Conservation (phyloP, 306 rosid species). For the barrel medic (Medicago truncatula) region DNA sequence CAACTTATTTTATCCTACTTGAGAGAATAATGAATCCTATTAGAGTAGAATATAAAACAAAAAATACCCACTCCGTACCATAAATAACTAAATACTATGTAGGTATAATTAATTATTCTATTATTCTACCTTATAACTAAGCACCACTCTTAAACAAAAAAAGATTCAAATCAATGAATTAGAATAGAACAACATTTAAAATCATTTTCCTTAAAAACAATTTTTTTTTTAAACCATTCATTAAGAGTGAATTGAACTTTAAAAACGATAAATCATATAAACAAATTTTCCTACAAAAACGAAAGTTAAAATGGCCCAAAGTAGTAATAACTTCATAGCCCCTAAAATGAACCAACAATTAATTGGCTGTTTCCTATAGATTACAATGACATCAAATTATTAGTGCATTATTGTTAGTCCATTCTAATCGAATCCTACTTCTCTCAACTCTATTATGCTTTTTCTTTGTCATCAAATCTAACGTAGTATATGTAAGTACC, state of each 20-base stretch:
- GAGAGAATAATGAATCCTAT: background rate
- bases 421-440: constrained; percentile 38
- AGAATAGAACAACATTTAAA: too few species aligned
- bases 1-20: background rate
- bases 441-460: constrained; percentile 13
- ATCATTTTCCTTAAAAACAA: too few species aligned
- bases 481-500: background rate
- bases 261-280: too few species aligned
- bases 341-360: background rate
- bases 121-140: too few species aligned
- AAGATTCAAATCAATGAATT: too few species aligned
- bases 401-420: constrained; percentile 6
- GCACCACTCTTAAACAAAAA: too few species aligned
- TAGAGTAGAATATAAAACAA: background rate
- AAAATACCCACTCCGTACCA: background rate
- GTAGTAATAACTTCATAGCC: background rate
- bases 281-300: too few species aligned
- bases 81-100: too few species aligned
- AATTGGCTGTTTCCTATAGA: constrained; percentile 19
- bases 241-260: too few species aligned
- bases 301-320: background rate
- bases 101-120: too few species aligned
- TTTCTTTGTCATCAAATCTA: constrained; percentile 23
- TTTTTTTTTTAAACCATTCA: too few species aligned
- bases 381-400: constrained; percentile 12